phyloP scores from a whole-genome alignment of 495 filamentous ascomycete genomes.

The Beverwykella pulmonaria region DNA sequence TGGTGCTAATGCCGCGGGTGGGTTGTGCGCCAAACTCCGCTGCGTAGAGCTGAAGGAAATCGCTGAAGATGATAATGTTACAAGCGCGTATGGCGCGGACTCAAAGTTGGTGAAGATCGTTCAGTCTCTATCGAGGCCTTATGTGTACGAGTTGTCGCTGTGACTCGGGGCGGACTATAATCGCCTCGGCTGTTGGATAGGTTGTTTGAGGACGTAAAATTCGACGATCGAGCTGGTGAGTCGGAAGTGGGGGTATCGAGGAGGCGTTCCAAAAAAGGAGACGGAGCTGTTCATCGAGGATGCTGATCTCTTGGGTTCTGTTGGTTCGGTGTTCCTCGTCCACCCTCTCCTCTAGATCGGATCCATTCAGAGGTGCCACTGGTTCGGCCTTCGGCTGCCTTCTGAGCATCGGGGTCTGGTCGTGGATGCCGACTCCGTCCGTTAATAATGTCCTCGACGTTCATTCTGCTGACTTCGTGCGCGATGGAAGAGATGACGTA shows the following conservation, averaged over 20 bases:
- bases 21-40: conserved; percentile 18
- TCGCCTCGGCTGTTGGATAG: neutral
- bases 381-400: conserved; percentile 55
- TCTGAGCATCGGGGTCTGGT: conserved; percentile 42
- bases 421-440: conserved; percentile 15
- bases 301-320: conserved; percentile 35
- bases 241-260: neutral
- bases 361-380: conserved; percentile 68
- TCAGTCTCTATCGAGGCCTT: neutral
- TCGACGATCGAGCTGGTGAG: neutral
- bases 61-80: conserved; percentile 24
- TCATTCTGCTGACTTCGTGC: conserved; percentile 59
- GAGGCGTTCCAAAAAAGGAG: neutral
- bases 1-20: conserved; percentile 13
- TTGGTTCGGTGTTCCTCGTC: conserved; percentile 30
- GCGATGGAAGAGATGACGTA: conserved; percentile 76
- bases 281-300: conserved; percentile 2
- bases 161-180: neutral
- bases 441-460: conserved; percentile 29
- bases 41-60: conserved; percentile 10
- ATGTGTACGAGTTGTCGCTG: neutral
- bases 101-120: neutral
- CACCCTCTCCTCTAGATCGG: conserved; percentile 57
- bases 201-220: neutral
- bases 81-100: conserved; percentile 11